Evolutionary conservation across 257 asterid species (phyloP).

Genomic region (Paraleonurus japonicus): DNA sequence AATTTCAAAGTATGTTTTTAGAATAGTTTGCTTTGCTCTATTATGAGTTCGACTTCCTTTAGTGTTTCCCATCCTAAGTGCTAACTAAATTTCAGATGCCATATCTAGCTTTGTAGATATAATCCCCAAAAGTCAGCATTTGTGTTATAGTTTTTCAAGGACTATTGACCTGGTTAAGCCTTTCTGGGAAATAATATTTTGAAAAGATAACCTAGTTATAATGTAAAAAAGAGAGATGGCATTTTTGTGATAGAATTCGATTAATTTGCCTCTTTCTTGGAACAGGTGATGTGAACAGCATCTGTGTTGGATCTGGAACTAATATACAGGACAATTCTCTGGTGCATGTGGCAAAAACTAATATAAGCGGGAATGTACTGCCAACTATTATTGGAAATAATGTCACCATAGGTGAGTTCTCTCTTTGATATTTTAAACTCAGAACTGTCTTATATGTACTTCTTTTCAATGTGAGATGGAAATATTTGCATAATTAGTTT

Average conservation of each 20-base stretch:
- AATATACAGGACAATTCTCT: conserved; percentile 84
- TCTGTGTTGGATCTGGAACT: conserved; percentile 71
- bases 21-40: neutral
- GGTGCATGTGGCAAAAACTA: conserved; percentile 82
- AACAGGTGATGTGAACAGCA: conserved; percentile 73
- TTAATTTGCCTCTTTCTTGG: conserved; percentile 22
- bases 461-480: neutral
- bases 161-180: neutral
- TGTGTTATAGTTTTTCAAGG: neutral
- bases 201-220: neutral
- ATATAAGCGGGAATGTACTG: conserved; percentile 62
- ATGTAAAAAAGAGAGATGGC: neutral
- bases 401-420: conserved; percentile 67
- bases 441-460: neutral
- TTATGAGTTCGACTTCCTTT: neutral
- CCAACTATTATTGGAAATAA: conserved; percentile 79
- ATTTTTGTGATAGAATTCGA: conserved; percentile 12
- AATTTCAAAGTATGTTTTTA: neutral
- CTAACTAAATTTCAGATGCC: neutral
- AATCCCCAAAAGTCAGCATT: neutral
- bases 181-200: neutral
- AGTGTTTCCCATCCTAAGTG: neutral
- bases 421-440: conserved; percentile 1
- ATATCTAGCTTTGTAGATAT: neutral
- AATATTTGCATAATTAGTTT: conserved; percentile 2